A percentile compares a stretch with the other conserved stretches of the same genome.
phyloP scores from a whole-genome alignment of 2,329 filamentous ascomycete species.

The Paecilomyces formosus region DNA sequence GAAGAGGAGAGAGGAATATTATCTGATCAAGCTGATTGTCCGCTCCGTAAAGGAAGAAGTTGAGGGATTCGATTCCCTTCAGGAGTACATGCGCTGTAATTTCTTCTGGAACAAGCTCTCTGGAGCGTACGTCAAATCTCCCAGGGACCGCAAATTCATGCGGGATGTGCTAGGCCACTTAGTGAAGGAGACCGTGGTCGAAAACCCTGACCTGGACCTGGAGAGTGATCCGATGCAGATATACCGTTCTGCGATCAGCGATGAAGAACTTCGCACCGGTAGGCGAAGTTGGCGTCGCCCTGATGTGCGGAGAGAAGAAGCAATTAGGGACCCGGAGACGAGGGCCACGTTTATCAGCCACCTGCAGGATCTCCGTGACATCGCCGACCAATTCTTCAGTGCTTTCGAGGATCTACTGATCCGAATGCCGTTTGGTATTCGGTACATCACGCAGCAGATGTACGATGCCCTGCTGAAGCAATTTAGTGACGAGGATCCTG shows the following conservation, averaged over 20 bases:
- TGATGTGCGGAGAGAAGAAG: conserved; percentile 82
- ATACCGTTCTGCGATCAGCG: conserved; percentile 90
- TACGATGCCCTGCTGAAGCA: conserved; percentile 69
- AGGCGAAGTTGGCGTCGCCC: conserved; percentile 70
- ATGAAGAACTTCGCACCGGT: conserved; percentile 90
- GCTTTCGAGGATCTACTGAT: conserved; percentile 75
- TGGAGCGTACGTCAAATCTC: conserved; percentile 79
- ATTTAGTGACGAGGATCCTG: conserved; percentile 73
- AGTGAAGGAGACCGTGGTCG: conserved; percentile 85
- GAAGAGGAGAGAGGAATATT: conserved; percentile 94
- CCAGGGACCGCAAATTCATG: conserved; percentile 85
- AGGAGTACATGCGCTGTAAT: conserved; percentile 82
- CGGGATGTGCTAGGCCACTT: conserved; percentile 77
- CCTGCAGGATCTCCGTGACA: conserved; percentile 85
- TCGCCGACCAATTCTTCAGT: conserved; percentile 82
- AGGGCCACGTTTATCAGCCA: conserved; percentile 89
- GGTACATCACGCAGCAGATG: conserved; percentile 79
- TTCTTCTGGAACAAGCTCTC: conserved; percentile 91
- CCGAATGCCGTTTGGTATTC: conserved; percentile 86
- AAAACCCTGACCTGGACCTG: conserved; percentile 81
- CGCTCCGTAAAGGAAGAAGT: conserved; percentile 81
- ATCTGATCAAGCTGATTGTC: conserved; percentile 79
- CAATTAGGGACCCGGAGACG: conserved; percentile 93
- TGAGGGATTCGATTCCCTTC: conserved; percentile 61
- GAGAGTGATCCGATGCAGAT: conserved; percentile 98